Evolutionary conservation across 257 asterid genomes (phyloP).

Genomic region (Salvia miltiorrhiza): DNA sequence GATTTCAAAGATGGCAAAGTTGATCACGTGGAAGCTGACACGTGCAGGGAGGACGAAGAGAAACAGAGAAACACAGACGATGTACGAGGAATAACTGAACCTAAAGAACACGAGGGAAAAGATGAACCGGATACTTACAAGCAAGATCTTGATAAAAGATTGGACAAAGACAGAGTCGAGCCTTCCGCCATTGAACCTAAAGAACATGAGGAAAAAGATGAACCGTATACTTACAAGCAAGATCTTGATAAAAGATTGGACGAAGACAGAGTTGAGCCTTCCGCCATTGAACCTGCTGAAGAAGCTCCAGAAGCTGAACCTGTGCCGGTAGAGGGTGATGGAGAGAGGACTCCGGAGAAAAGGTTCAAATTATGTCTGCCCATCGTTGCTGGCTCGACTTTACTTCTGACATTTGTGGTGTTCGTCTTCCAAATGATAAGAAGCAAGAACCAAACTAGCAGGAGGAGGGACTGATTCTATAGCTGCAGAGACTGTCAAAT

Average conservation of each 20-base stretch:
- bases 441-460: conserved; percentile 42
- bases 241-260: conserved; percentile 16
- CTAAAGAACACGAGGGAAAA: neutral
- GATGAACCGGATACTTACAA: conserved; percentile 6
- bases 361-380: conserved; percentile 53
- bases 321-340: conserved; percentile 16
- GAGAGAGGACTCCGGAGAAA: conserved; percentile 4
- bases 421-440: conserved; percentile 54
- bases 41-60: conserved; percentile 2
- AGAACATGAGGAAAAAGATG: conserved; percentile 3
- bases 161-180: conserved; percentile 6
- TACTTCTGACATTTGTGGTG: conserved; percentile 66
- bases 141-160: conserved; percentile 16
- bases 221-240: conserved; percentile 1
- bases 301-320: conserved; percentile 22
- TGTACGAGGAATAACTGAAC: conserved; percentile 7
- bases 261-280: conserved; percentile 6
- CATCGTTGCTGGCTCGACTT: conserved; percentile 71
- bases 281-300: neutral
- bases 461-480: conserved; percentile 35
- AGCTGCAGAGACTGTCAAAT: neutral
- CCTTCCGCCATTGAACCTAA: neutral
- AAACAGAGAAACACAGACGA: neutral
- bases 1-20: neutral
- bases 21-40: conserved; percentile 1